A percentile compares a stretch with the other conserved stretches of the same genome.
These are phyloP conservation scores for Alloascoidea africana DNA, from an alignment of 805 yeast species.

Conservation along the genomic window DNA sequence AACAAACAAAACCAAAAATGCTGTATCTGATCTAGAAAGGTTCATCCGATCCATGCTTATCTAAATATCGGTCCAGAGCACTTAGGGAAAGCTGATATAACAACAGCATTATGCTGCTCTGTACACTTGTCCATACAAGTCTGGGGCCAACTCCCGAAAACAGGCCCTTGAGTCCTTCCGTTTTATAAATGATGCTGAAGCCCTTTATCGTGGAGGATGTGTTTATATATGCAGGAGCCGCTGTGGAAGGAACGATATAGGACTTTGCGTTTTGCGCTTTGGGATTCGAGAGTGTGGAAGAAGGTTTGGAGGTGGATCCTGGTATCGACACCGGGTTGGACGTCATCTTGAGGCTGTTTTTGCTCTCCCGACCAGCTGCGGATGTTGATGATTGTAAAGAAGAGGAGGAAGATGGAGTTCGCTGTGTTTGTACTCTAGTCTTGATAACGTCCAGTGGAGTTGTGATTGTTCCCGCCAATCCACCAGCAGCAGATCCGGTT, in stretches of 20 bases:
- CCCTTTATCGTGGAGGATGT: constrained; percentile 36
- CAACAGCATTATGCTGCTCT: constrained; percentile 85
- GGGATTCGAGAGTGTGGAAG: too few relatives aligned
- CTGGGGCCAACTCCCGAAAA: constrained; percentile 96
- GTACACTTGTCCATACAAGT: constrained; percentile 91
- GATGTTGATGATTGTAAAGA: constrained; percentile 4
- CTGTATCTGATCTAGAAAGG: too few relatives aligned
- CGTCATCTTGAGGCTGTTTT: too few relatives aligned
- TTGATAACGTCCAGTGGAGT: constrained; percentile 89
- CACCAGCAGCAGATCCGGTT: constrained; percentile 96
- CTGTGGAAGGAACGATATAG: neutral
- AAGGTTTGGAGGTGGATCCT: too few relatives aligned
- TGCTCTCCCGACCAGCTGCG: too few relatives aligned
- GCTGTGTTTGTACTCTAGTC: constrained; percentile 86
- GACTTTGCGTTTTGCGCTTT: too few relatives aligned
- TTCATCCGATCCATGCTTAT: too few relatives aligned
- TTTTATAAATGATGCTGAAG: constrained; percentile 37
- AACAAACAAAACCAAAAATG: too few relatives aligned
- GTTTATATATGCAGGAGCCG: constrained; percentile 5
- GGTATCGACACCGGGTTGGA: too few relatives aligned
- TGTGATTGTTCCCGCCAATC: constrained; percentile 75
- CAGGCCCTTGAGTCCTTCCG: constrained; percentile 67
- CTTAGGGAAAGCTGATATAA: constrained; percentile 70
- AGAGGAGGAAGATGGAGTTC: constrained; percentile 14
- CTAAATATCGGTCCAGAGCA: constrained; percentile 22